Evolutionary conservation across 139 green algal species (phyloP), one percentile per base, ranked within the genome.

Genomic region (Volvox reticuliferus): DNA sequence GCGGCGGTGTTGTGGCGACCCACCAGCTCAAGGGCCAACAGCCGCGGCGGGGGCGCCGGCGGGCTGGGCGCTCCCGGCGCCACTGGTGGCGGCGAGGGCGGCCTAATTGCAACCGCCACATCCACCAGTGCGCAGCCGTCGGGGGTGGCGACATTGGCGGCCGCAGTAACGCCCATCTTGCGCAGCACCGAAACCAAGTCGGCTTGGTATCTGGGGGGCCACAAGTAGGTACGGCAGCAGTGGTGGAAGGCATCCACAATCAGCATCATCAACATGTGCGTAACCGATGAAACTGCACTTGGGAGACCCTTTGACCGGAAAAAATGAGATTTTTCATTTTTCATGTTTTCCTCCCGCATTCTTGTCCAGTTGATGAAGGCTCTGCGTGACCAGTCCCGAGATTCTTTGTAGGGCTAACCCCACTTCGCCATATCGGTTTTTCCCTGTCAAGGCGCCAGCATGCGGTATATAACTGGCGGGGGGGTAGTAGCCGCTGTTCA

Each of bases 21-120:
- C 26, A 96, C 67, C 79, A 95, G 79, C 91, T 94, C 92, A 0
- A 96, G 44, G 0, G 92, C 94, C 16, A 82, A 63, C 81, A 90
- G 86, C 86, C 86, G 71, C 9, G 86, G 86, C 44, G 50, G n/a
- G 30, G 44, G 44, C 28, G 44, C 18, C 82, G 33, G 17, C n/a
- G 61, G 71, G 67, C 35, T 21, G 77, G 22, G 28, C 61, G 63
- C 78, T 37, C 19, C 32, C 50, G 75, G 81, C 0, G 81, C 61
- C 61, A 63, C n/a, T 5, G 32, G 63, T 0, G 81, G 19, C 30
- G 82, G 33, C 12, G 44, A 26, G 28, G 50, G 19, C 30, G n/a
- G 30, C 28, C 76, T 36, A 33, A 91, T 35, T 19, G 73, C 84
- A 2, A 91, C 83, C 20, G 85, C 87, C 28, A 94, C 65, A 77